A percentile compares a stretch with the other conserved stretches of the same genome.
phyloP scores from a whole-genome alignment of 192 early-diverging fungal species.

The Backusella sp. region DNA sequence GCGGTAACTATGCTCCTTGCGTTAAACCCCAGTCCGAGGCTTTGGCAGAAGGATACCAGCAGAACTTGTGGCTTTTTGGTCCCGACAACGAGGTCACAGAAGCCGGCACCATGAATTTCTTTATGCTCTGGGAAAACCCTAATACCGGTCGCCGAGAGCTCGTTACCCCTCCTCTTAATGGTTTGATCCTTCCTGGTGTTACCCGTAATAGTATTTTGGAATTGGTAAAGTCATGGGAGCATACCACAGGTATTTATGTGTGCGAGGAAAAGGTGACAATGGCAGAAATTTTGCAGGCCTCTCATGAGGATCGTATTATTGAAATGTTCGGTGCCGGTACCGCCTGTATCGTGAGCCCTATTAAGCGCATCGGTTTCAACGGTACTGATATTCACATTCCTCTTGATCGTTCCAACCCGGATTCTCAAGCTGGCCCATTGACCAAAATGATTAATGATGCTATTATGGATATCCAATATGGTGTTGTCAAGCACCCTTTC shows the following conservation, averaged over 20 bases:
- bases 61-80: slow-evolving; percentile 95
- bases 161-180: slow-evolving; percentile 88
- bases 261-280: slow-evolving; percentile 81
- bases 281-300: slow-evolving; percentile 71
- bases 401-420: slow-evolving; percentile 74
- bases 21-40: slow-evolving; percentile 80
- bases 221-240: slow-evolving; percentile 76
- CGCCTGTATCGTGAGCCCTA: slow-evolving; percentile 91
- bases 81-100: slow-evolving; percentile 81
- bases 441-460: slow-evolving; percentile 79
- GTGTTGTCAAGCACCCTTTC: slow-evolving; percentile 81
- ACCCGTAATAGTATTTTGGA: slow-evolving; percentile 89
- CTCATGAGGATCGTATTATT: slow-evolving; percentile 73
- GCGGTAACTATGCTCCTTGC: slow-evolving; percentile 77
- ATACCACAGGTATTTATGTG: slow-evolving; percentile 68
- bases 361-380: slow-evolving; percentile 81
- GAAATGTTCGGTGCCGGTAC: slow-evolving; percentile 97
- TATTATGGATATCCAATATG: slow-evolving; percentile 94
- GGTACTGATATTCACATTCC: slow-evolving; percentile 79
- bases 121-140: slow-evolving; percentile 80
- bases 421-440: slow-evolving; percentile 81
- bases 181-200: slow-evolving; percentile 92
- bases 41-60: slow-evolving; percentile 84
- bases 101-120: slow-evolving; percentile 97
- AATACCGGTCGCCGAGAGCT: slow-evolving; percentile 79